phyloP scores from a whole-genome alignment of 805 yeast species.

The Clavispora fructus region DNA sequence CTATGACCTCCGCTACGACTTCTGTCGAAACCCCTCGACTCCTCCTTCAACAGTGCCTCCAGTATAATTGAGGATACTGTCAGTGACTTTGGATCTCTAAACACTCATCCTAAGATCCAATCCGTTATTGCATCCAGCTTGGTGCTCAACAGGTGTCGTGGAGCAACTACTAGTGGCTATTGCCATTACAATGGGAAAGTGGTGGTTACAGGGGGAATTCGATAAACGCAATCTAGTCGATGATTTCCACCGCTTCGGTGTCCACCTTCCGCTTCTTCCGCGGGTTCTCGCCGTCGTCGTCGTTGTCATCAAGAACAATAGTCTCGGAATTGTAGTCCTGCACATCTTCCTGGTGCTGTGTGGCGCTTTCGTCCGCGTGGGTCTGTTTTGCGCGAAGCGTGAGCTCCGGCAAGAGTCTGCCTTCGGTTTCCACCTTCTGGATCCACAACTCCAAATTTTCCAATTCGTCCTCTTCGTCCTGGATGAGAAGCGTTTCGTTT shows the following conservation, averaged over 20 bases:
- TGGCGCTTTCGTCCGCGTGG: background rate
- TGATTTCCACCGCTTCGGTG: background rate
- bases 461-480: slow-evolving; percentile 72
- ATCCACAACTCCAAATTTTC: slow-evolving; percentile 63
- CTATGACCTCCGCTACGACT: no score
- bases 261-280: slow-evolving; percentile 11
- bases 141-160: no score
- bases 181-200: background rate
- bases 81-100: no score
- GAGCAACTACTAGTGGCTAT: background rate
- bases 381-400: slow-evolving; percentile 6
- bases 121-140: no score
- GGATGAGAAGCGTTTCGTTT: slow-evolving; percentile 64
- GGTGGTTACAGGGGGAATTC: background rate
- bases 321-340: slow-evolving; percentile 2
- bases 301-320: slow-evolving; percentile 8
- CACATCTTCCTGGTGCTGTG: background rate
- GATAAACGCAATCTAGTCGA: background rate
- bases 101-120: no score
- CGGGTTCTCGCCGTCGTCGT: slow-evolving; percentile 8
- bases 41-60: no score
- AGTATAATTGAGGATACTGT: no score
- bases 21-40: no score
- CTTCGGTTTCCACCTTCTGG: slow-evolving; percentile 12
- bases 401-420: slow-evolving; percentile 13